These are phyloP conservation scores for Trichoderma gracile DNA, from an alignment of 2,329 filamentous ascomycete genomes.

Conservation along the genomic window DNA sequence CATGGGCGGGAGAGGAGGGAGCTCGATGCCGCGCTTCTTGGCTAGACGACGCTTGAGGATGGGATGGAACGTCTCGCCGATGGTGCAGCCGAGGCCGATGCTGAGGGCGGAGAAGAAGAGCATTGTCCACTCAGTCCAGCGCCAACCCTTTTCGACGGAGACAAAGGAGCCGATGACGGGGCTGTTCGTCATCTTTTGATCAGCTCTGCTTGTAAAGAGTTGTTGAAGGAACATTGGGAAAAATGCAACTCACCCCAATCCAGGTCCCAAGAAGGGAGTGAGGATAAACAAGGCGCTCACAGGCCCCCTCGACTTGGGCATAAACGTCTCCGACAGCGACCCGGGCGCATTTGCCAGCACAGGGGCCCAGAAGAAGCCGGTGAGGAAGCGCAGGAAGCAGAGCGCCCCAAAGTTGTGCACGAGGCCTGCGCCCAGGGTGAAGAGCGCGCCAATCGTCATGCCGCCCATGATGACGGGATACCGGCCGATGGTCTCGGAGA, in stretches of 20 bases:
- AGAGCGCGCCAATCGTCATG: constrained; percentile 52
- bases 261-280: constrained; percentile 55
- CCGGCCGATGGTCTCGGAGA: constrained; percentile 60
- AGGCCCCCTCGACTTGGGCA: constrained; percentile 43
- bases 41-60: constrained; percentile 45
- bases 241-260: constrained; percentile 46
- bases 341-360: constrained; percentile 52
- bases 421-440: constrained; percentile 57
- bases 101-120: constrained; percentile 48
- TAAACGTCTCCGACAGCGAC: constrained; percentile 52
- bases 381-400: constrained; percentile 57
- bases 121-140: constrained; percentile 56
- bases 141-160: constrained; percentile 48
- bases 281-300: constrained; percentile 50
- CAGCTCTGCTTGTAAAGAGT: too few species aligned
- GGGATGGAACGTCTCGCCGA: constrained; percentile 60
- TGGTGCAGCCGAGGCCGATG: constrained; percentile 41
- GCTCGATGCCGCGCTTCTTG: constrained; percentile 38
- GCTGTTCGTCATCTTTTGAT: constrained; percentile 30
- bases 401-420: constrained; percentile 52
- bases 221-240: too few species aligned
- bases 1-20: constrained; percentile 33
- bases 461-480: constrained; percentile 52
- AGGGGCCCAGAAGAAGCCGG: constrained; percentile 53
- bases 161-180: constrained; percentile 54